A percentile compares a stretch with the other conserved stretches of the same genome.
Evolutionary conservation across 2,329 filamentous ascomycete genomes (phyloP).

Genomic region (Coniochaeta hoffmannii): DNA sequence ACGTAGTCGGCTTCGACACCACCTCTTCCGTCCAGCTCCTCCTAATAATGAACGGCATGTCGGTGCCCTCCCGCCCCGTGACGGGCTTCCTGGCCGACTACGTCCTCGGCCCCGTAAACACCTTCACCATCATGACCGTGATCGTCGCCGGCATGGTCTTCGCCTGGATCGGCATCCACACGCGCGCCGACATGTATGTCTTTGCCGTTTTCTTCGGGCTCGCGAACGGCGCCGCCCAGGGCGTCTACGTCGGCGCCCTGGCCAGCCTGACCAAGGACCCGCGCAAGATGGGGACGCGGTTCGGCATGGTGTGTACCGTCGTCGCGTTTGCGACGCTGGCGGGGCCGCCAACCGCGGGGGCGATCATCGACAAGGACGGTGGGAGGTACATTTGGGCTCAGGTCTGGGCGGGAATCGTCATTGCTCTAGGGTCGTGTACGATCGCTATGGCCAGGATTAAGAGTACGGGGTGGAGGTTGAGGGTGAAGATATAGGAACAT

Average conservation of each 20-base stretch:
- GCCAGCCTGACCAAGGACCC: slow-evolving; percentile 35
- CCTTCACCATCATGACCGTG: slow-evolving; percentile 42
- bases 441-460: slow-evolving; percentile 25
- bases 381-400: slow-evolving; percentile 36
- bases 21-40: slow-evolving; percentile 49
- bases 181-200: slow-evolving; percentile 15
- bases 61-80: slow-evolving; percentile 46
- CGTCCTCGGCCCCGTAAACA: slow-evolving; percentile 45
- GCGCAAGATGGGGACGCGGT: slow-evolving; percentile 34
- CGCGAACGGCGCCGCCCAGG: slow-evolving; percentile 33
- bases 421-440: slow-evolving; percentile 24
- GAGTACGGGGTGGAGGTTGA: slow-evolving; percentile 27
- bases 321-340: slow-evolving; percentile 34
- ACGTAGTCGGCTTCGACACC: slow-evolving; percentile 38
- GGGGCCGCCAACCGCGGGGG: slow-evolving; percentile 35
- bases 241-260: slow-evolving; percentile 30
- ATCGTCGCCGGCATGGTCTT: slow-evolving; percentile 39
- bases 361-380: slow-evolving; percentile 32
- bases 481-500: slow-evolving; percentile 21
- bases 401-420: slow-evolving; percentile 36
- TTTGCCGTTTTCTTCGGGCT: slow-evolving; percentile 38
- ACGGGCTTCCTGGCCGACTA: slow-evolving; percentile 48
- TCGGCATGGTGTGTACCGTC: slow-evolving; percentile 37
- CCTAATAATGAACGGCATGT: slow-evolving; percentile 51
- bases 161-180: slow-evolving; percentile 45